phyloP scores from a whole-genome alignment of 1,284 basidiomycete species.

The Termitomyces sp. region DNA sequence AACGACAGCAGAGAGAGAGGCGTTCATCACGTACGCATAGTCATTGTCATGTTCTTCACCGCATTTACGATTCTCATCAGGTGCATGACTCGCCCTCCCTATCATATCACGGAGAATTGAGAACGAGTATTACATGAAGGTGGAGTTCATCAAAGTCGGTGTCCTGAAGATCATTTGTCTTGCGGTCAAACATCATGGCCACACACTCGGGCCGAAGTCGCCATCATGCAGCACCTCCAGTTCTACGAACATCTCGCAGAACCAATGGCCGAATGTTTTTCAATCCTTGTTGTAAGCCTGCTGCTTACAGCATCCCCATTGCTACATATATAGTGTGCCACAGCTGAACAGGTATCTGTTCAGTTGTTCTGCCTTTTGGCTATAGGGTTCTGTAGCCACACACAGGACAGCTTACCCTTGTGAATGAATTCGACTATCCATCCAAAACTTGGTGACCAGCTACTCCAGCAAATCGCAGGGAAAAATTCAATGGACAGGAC shows the following conservation, averaged over 20 bases:
- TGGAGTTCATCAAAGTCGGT: slow-evolving; percentile 61
- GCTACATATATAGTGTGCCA: too few relatives aligned
- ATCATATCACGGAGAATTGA: slow-evolving; percentile 81
- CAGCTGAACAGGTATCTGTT: too few relatives aligned
- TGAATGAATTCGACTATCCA: slow-evolving; percentile 90
- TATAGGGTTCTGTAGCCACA: too few relatives aligned
- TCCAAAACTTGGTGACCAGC: slow-evolving; percentile 84
- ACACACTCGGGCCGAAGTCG: slow-evolving; percentile 84
- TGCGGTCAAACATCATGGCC: slow-evolving; percentile 88
- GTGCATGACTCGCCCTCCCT: slow-evolving; percentile 83
- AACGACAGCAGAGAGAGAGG: slow-evolving; percentile 77
- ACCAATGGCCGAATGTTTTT: slow-evolving; percentile 88
- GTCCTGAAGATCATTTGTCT: slow-evolving; percentile 89
- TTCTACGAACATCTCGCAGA: slow-evolving; percentile 95
- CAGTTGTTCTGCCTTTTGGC: too few relatives aligned
- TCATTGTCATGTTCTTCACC: slow-evolving; percentile 1
- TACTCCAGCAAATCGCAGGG: slow-evolving; percentile 79
- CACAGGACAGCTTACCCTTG: too few relatives aligned
- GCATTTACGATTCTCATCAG: slow-evolving; percentile 34
- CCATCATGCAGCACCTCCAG: slow-evolving; percentile 88
- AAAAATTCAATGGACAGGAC: slow-evolving; percentile 80
- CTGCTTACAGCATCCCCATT: too few relatives aligned
- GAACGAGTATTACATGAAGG: slow-evolving; percentile 91
- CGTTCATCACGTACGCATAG: slow-evolving; percentile 69
- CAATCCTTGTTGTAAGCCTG: too few relatives aligned